These are phyloP conservation scores for Arachnomyces sp. DNA, from an alignment of 2,329 filamentous ascomycete species.

Conservation along the genomic window DNA sequence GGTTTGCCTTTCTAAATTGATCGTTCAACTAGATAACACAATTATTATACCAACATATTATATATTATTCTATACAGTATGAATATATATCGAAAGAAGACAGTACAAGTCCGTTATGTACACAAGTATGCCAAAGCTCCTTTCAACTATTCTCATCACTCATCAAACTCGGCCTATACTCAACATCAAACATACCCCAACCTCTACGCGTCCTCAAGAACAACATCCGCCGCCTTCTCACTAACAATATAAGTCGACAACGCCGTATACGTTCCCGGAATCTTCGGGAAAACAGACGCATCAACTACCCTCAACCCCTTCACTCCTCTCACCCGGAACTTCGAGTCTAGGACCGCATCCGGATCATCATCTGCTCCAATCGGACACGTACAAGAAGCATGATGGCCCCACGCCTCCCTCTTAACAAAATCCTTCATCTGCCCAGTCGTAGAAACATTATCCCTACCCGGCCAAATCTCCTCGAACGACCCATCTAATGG, in stretches of 20 bases:
- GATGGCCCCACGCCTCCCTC: slow-evolving; percentile 50
- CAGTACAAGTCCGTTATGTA: too few relatives aligned
- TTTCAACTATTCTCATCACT: too few relatives aligned
- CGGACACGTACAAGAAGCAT: slow-evolving; percentile 48
- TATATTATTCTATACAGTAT: too few relatives aligned
- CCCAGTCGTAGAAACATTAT: slow-evolving; percentile 33
- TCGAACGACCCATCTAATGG: slow-evolving; percentile 38
- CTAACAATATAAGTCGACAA: slow-evolving; percentile 46
- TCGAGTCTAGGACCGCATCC: slow-evolving; percentile 44
- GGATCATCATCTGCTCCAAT: slow-evolving; percentile 48
- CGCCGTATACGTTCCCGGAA: slow-evolving; percentile 45
- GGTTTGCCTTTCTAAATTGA: too few relatives aligned
- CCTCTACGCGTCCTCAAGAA: slow-evolving; percentile 20
- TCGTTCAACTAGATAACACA: too few relatives aligned
- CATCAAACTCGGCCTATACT: too few relatives aligned
- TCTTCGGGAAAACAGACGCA: slow-evolving; percentile 47
- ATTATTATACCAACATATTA: too few relatives aligned
- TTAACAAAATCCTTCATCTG: slow-evolving; percentile 43
- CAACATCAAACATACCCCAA: too few relatives aligned
- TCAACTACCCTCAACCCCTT: slow-evolving; percentile 51
- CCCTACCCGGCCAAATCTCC: slow-evolving; percentile 36
- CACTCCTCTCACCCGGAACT: slow-evolving; percentile 49
- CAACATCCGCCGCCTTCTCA: slow-evolving; percentile 54
- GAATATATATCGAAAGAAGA: too few relatives aligned
- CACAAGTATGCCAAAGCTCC: too few relatives aligned